phyloP scores from a whole-genome alignment of 345 rosid species.

The Microthlaspi erraticum region DNA sequence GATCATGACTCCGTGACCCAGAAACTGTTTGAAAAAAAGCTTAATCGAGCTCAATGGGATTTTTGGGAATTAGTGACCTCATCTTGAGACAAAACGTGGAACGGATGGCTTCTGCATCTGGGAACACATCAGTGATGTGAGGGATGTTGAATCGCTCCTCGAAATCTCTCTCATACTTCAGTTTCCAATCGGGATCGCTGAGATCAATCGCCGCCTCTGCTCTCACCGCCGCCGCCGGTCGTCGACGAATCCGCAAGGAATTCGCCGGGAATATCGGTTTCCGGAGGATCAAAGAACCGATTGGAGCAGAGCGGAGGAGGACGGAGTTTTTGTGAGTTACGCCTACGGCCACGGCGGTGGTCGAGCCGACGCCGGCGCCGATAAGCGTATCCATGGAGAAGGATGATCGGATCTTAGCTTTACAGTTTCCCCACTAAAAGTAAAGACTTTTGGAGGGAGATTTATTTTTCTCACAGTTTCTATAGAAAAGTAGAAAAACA shows the following conservation, averaged over 20 bases:
- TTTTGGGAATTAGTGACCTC: conserved; percentile 52
- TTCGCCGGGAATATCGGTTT: conserved; percentile 24
- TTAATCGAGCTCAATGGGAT: too few relatives aligned
- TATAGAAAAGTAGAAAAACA: neutral
- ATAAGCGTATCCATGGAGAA: conserved; percentile 49
- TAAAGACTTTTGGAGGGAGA: conserved; percentile 30
- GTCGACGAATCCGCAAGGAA: neutral
- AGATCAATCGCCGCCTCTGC: conserved; percentile 49
- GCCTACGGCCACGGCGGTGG: neutral
- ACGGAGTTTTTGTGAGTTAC: conserved; percentile 2
- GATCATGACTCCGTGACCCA: neutral
- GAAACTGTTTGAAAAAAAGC: neutral
- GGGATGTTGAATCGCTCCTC: conserved; percentile 70
- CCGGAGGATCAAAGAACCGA: conserved; percentile 23
- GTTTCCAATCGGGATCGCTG: conserved; percentile 74
- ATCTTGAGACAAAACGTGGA: conserved; percentile 83
- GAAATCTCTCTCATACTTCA: conserved; percentile 67
- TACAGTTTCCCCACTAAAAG: neutral
- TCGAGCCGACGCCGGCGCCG: conserved; percentile 32
- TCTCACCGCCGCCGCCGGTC: conserved; percentile 17
- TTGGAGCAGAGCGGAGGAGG: conserved; percentile 26
- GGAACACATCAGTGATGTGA: conserved; percentile 69
- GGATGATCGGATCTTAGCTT: conserved; percentile 14
- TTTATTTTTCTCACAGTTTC: neutral
- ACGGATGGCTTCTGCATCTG: conserved; percentile 62